Evolutionary conservation across 2,329 filamentous ascomycete genomes (phyloP).

Genomic region (Zymoseptoria ardabiliae): DNA sequence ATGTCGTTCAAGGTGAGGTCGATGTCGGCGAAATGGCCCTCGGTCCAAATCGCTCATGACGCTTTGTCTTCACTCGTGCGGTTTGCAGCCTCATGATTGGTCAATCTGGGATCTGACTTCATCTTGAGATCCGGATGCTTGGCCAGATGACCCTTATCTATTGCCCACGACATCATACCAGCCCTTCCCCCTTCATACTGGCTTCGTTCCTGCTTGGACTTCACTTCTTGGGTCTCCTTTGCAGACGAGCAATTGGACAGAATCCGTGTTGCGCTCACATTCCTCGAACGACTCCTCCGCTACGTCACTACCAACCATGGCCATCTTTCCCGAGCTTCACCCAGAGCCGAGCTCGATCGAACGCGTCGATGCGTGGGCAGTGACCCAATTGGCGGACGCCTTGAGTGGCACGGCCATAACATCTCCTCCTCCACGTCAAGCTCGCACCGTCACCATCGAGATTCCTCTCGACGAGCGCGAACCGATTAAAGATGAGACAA

Average conservation of each 20-base stretch:
- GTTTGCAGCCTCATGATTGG: background rate
- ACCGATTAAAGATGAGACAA: constrained; percentile 21
- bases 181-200: background rate
- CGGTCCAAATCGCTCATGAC: background rate
- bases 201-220: background rate
- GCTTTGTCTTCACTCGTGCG: background rate
- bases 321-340: constrained; percentile 12
- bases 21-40: background rate
- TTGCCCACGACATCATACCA: background rate
- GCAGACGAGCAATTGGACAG: background rate
- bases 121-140: background rate
- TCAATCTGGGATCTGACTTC: background rate
- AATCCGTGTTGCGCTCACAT: background rate
- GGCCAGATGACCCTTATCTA: background rate
- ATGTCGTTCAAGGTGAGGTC: background rate
- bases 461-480: constrained; percentile 64
- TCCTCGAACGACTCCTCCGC: background rate
- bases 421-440: constrained; percentile 18
- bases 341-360: constrained; percentile 16
- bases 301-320: constrained; percentile 7
- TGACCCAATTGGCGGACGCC: constrained; percentile 38
- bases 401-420: constrained; percentile 36
- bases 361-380: constrained; percentile 42
- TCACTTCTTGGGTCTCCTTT: background rate
- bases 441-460: constrained; percentile 53